Conservation (phyloP, 495 filamentous ascomycete genomes). For the Xylaria grammica region DNA sequence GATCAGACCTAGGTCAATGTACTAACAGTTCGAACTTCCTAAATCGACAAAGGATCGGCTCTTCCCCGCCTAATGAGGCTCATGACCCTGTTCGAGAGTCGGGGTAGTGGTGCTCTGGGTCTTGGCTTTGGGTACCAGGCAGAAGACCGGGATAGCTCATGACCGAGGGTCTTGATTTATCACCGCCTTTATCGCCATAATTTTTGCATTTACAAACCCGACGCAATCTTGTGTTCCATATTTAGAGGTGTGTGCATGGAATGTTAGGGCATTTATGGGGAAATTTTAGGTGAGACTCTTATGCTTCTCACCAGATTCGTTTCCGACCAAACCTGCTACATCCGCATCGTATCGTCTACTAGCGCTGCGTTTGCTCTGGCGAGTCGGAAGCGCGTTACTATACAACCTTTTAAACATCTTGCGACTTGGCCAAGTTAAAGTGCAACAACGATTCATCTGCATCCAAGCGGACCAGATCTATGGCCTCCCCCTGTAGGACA, state of each 20-base stretch:
- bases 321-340: not conserved
- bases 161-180: not conserved
- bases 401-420: not conserved
- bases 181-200: not conserved
- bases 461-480: too few species aligned
- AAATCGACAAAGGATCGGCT: slow-evolving; percentile 10
- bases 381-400: not conserved
- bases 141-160: not conserved
- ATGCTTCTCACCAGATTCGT: too few species aligned
- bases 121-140: not conserved
- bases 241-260: not conserved
- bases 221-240: not conserved
- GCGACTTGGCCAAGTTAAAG: not conserved
- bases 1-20: not conserved
- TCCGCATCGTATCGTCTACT: not conserved
- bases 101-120: slow-evolving; percentile 6
- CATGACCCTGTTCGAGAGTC: slow-evolving; percentile 12
- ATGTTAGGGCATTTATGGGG: not conserved
- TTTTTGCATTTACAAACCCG: not conserved
- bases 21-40: slow-evolving; percentile 1
- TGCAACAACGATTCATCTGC: too few species aligned
- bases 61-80: slow-evolving; percentile 11
- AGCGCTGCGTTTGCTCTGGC: not conserved
- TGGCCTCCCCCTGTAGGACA: too few species aligned
- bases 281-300: not conserved